Conservation (phyloP, 2,329 filamentous ascomycete genomes). For the Tolypocladium guangdongense region DNA sequence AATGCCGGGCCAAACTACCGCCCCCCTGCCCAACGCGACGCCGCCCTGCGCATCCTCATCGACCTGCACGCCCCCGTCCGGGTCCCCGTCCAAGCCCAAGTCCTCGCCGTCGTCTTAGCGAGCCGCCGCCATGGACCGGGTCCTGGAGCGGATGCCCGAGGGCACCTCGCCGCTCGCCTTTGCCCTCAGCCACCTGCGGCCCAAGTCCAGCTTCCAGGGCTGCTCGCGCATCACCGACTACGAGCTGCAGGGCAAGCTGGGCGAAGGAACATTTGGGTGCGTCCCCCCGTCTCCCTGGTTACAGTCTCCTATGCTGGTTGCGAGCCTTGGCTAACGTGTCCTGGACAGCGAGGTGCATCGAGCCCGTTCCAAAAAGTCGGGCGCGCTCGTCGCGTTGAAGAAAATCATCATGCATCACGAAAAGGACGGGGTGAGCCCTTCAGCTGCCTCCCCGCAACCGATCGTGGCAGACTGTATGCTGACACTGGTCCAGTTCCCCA, state of each 20-base stretch:
- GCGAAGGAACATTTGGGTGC: constrained; percentile 90
- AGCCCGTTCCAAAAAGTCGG: constrained; percentile 64
- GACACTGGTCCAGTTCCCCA: constrained; percentile 61
- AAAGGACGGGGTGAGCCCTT: constrained; percentile 69
- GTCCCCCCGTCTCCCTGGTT: constrained; percentile 13
- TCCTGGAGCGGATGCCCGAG: constrained; percentile 19
- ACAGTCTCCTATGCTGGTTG: not conserved
- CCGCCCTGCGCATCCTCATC: not conserved
- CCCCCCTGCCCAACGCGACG: not conserved
- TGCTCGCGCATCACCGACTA: constrained; percentile 78
- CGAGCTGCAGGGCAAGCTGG: constrained; percentile 71
- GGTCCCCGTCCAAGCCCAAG: too few species aligned
- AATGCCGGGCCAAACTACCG: not conserved
- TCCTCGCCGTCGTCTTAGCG: not conserved
- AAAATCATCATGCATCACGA: constrained; percentile 99
- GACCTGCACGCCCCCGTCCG: not conserved
- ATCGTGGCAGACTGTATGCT: not conserved
- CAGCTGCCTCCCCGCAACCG: not conserved
- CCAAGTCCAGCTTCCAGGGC: constrained; percentile 58
- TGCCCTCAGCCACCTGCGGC: constrained; percentile 44
- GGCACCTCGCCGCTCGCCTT: constrained; percentile 44
- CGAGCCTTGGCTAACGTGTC: constrained; percentile 5
- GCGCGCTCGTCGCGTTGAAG: constrained; percentile 76
- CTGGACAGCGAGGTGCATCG: constrained; percentile 71
- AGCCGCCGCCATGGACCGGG: constrained; percentile 16